Base-by-base conservation (phyloP, 805 yeast species). In the Teunomyces gatunensis region DNA sequence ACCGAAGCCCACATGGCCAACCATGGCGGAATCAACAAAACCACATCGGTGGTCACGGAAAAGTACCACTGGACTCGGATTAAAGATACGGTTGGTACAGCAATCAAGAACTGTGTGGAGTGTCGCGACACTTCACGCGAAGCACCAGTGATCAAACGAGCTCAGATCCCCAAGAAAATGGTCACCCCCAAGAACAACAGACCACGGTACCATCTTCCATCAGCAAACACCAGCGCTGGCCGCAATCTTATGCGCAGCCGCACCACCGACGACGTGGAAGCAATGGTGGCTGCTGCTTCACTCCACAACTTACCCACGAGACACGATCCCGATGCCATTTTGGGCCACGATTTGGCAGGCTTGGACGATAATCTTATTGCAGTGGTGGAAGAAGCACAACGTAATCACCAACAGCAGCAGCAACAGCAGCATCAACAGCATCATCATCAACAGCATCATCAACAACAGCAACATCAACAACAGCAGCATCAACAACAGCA, bases 1-100 rank as follows among this genome's bases (percentile, higher is more conserved):
- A 75, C 81, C 6, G 85, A 84, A 39, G 68, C 81, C 17, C 99
- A 92, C 62, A 61, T 76, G 52, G 65, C 76, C 17, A 79, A 77
- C 39, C 99, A 92, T 61, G 84, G 84, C 10, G 98, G 98, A 9
- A 89, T 92, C 52, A 92, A 92, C 68, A 88, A 85, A 59, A 84
- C 96, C 1, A 90, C 97, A 0, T 71, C 92, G 0, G 68, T 78
- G 13, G 80, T 94, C 13, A 80, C 91, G 1, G 94, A 87, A 52
- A 79, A 80, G 55, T 92, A 87, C 56, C 96, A 89, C 64, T 92
- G 98, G 97, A 80, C 89, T 1, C 79, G 96, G 44, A 87, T 92
- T 53, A 91, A 94, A 65, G 89, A 82, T 47, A 89, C 96, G 0
- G 97, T 88, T 1, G 83, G 87, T 0, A 80, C 82, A 27, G 92